Conservation (phyloP, 2,329 filamentous ascomycete species). For the Aspergillus ruber region DNA sequence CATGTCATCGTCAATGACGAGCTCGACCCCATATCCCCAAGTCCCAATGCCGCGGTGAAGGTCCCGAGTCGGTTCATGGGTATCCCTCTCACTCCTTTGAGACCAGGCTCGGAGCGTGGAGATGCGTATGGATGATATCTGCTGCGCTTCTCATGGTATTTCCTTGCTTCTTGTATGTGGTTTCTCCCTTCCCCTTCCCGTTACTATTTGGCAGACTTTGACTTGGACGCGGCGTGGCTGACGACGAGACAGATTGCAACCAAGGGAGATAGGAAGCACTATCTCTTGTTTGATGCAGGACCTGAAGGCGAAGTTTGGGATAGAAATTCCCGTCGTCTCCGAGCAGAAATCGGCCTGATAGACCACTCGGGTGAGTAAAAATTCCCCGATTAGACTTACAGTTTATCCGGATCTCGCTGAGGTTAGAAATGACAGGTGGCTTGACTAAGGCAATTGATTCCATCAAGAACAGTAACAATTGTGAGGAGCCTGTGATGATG, state of each 20-base stretch:
- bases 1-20: constrained; percentile 4
- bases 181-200: too few relatives aligned
- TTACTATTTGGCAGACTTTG: too few relatives aligned
- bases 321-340: constrained; percentile 1
- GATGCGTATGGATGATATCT: constrained; percentile 5
- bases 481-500: neutral
- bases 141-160: constrained; percentile 4
- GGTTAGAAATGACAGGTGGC: constrained; percentile 1
- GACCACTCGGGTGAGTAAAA: constrained; percentile 5
- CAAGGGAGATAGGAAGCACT: constrained; percentile 4
- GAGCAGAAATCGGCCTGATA: constrained; percentile 1
- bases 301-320: constrained; percentile 5
- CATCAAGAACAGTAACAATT: neutral
- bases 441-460: constrained; percentile 3
- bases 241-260: constrained; percentile 3
- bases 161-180: constrained; percentile 3
- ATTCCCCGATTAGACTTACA: too few relatives aligned
- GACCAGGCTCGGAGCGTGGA: neutral
- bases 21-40: constrained; percentile 4
- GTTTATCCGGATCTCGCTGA: too few relatives aligned
- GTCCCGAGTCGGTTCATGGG: constrained; percentile 5
- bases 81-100: constrained; percentile 1
- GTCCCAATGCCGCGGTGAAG: constrained; percentile 2
- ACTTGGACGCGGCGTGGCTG: too few relatives aligned
- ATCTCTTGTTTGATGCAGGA: constrained; percentile 3